Percentiles rank a stretch among this genome's conserved stretches.
These are phyloP conservation scores for Diaporthe citriasiana DNA, from an alignment of 2,329 filamentous ascomycete genomes.

Conservation along the genomic window DNA sequence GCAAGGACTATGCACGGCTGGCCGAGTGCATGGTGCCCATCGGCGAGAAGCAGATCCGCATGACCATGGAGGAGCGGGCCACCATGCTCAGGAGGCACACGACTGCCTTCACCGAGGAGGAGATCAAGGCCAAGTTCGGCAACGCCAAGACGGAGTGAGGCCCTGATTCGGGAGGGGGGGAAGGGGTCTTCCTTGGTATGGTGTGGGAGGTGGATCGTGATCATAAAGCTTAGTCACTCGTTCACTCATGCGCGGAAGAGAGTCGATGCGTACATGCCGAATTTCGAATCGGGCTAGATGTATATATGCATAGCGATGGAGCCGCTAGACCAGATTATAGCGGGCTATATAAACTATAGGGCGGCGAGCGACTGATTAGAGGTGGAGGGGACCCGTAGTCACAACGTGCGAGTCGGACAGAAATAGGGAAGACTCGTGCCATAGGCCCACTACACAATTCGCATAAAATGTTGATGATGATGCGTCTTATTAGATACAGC, in stretches of 20 bases:
- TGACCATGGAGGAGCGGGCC: conserved; percentile 75
- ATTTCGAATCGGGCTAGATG: neutral
- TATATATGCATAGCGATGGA: conserved; percentile 5
- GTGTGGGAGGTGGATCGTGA: neutral
- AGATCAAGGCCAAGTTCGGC: conserved; percentile 71
- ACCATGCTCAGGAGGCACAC: conserved; percentile 76
- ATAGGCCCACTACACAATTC: neutral
- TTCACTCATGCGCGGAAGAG: neutral
- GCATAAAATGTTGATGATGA: neutral
- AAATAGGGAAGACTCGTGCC: neutral
- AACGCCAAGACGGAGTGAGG: conserved; percentile 36
- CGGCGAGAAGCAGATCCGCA: conserved; percentile 73
- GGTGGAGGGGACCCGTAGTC: neutral
- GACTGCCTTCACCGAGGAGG: conserved; percentile 74
- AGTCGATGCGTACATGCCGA: neutral
- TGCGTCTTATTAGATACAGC: neutral
- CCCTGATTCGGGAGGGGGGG: too few relatives aligned
- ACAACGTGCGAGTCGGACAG: neutral
- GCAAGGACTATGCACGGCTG: conserved; percentile 79
- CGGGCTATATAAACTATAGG: neutral
- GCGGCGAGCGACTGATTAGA: neutral
- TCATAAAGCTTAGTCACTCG: neutral
- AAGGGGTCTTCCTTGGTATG: too few relatives aligned
- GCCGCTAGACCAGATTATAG: neutral
- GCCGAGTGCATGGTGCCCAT: conserved; percentile 81